These are phyloP conservation scores for Phytophthora citricola DNA, from an alignment of 352 stramenopile genomes.

Conservation along the genomic window DNA sequence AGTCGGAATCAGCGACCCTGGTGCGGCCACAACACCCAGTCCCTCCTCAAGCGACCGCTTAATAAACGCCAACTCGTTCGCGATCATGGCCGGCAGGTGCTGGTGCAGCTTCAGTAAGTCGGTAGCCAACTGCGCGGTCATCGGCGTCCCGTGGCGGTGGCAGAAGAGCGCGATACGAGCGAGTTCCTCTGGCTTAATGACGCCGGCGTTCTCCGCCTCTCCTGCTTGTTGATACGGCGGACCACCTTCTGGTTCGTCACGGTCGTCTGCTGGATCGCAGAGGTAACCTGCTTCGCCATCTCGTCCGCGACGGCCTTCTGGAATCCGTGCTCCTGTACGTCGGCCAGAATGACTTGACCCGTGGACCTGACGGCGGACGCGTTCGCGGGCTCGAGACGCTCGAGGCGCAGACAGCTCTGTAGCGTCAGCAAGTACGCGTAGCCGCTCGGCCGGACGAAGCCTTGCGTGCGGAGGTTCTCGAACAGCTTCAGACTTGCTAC, in stretches of 20 bases:
- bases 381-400: constrained; percentile 50
- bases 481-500: constrained; percentile 74
- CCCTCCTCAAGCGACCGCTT: constrained; percentile 41
- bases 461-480: constrained; percentile 68
- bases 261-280: constrained; percentile 30
- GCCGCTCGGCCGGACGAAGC: constrained; percentile 79
- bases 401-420: constrained; percentile 61
- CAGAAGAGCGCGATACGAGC: constrained; percentile 61
- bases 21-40: constrained; percentile 25
- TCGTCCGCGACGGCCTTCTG: constrained; percentile 29
- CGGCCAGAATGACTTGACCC: constrained; percentile 57
- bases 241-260: constrained; percentile 22
- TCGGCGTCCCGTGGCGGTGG: constrained; percentile 56
- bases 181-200: constrained; percentile 55
- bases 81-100: constrained; percentile 41
- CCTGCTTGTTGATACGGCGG: constrained; percentile 32
- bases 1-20: constrained; percentile 9
- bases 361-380: constrained; percentile 36
- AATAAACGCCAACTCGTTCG: constrained; percentile 58
- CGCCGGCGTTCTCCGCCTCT: background rate
- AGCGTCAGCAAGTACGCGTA: constrained; percentile 78
- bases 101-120: constrained; percentile 54
- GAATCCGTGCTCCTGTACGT: constrained; percentile 65
- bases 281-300: constrained; percentile 36
- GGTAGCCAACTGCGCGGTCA: constrained; percentile 44